Evolutionary conservation across 73 alveolate genomes (phyloP), one percentile per base, ranked within the genome.

Genomic region (Diophrys sp.): DNA sequence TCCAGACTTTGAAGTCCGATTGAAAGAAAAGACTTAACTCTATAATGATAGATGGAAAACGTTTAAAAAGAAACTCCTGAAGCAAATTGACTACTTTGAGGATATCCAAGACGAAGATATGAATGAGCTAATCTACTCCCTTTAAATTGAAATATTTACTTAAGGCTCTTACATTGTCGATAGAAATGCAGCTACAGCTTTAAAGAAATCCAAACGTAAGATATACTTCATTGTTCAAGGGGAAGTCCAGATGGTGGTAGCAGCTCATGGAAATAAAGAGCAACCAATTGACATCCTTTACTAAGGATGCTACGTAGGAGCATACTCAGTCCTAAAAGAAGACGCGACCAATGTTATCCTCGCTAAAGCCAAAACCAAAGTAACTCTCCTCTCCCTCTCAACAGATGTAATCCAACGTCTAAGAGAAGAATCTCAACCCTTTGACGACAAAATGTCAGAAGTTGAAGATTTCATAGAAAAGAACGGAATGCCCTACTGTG

Each of bases 21-120:
- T 88, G 69, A 87, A 75, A 82, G 72, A 87, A 70, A 56, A 75
- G 87, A 68, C 74, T 75, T 31, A 87, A 87, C 54, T 8, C 5
- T 69, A 69, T 29, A 2, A 69, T 1, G 77, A 69, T 31, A 24
- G 8, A 25, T 69, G 5, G n/a, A 69, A 69, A 28, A 25, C 8
- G 5, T 69, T 69, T 29, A 23, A 26, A 28, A 69, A 54, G 73
- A 11, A 74, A 25, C 1, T 54, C 1, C 54, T 74, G 29, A 29
- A 31, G 29, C 14, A 77, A 30, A 26, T 77, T 32, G 54, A 26
- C 72, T 77, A 54, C 56, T 33, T 77, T 11, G 33, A 77, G 2
- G 70, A 34, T n/a, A 14, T 77, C 2, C 28, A 68, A 1, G 85
- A 77, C 25, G 54, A 5, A 2, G 24, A 33, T 27, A 31, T 77